Evolutionary conservation across 495 filamentous ascomycete species (phyloP).

Genomic region (Glutinoglossum americanum): DNA sequence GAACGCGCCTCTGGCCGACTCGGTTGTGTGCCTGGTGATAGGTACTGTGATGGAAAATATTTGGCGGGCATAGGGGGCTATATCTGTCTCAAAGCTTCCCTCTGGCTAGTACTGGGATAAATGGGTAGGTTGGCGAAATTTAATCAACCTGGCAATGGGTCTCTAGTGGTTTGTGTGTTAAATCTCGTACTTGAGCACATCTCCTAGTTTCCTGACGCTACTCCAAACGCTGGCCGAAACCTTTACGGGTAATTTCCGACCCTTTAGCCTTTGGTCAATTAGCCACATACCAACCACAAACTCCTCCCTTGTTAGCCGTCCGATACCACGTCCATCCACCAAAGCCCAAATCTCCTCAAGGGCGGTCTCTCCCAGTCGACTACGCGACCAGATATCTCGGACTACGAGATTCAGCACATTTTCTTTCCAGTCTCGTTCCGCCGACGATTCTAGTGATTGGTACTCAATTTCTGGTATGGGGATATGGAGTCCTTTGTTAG

Average conservation of each 20-base stretch:
- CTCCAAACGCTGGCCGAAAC: slow-evolving; percentile 73
- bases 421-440: slow-evolving; percentile 16
- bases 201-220: slow-evolving; percentile 43
- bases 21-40: background rate
- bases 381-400: slow-evolving; percentile 69
- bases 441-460: slow-evolving; percentile 4
- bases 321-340: slow-evolving; percentile 42
- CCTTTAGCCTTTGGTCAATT: slow-evolving; percentile 73
- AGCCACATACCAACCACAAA: slow-evolving; percentile 95
- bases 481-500: slow-evolving; percentile 51
- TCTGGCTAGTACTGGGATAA: no score
- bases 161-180: background rate
- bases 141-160: background rate
- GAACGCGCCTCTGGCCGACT: background rate
- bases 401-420: slow-evolving; percentile 60
- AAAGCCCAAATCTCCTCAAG: slow-evolving; percentile 72
- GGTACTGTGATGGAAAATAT: background rate
- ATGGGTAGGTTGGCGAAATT: background rate
- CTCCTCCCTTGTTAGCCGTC: slow-evolving; percentile 48
- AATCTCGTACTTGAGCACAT: slow-evolving; percentile 11
- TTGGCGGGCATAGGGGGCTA: background rate
- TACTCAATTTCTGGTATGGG: background rate
- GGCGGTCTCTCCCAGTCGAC: slow-evolving; percentile 40
- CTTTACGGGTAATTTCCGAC: slow-evolving; percentile 61
- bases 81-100: background rate